Evolutionary conservation across 257 asterid species (phyloP).

Genomic region (Solanum pennellii): DNA sequence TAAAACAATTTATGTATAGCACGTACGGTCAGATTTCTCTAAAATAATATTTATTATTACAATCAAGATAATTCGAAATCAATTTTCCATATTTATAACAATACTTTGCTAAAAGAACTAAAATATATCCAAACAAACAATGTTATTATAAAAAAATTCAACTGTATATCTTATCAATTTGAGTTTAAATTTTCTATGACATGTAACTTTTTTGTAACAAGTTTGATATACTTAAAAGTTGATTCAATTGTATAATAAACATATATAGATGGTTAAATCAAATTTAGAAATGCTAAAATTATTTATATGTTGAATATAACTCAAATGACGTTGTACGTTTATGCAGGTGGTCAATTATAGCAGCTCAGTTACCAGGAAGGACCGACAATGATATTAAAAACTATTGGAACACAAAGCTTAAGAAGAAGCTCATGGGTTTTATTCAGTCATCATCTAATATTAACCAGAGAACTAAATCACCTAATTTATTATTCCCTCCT

Average conservation of each 20-base stretch:
- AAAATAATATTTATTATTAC: neutral
- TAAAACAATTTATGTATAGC: neutral
- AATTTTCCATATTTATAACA: neutral
- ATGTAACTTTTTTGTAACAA: neutral
- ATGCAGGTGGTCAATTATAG: slow-evolving; percentile 18
- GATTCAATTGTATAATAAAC: neutral
- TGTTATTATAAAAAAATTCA: neutral
- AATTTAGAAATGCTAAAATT: neutral
- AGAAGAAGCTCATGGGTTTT: slow-evolving; percentile 7
- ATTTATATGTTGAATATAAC: neutral
- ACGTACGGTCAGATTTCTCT: neutral
- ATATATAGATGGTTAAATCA: neutral
- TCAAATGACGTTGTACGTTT: neutral
- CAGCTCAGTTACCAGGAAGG: slow-evolving; percentile 12
- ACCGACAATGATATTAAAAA: slow-evolving; percentile 16
- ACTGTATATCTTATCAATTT: neutral
- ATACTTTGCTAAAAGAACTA: neutral
- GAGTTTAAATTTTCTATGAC: neutral
- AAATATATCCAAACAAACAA: neutral
- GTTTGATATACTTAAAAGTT: neutral
- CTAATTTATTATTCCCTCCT: neutral
- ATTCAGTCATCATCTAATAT: neutral
- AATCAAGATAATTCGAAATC: neutral
- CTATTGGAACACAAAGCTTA: slow-evolving; percentile 16
- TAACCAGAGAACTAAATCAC: slow-evolving; percentile 1